phyloP scores from a whole-genome alignment of 495 filamentous ascomycete genomes.

The Glutinoglossum americanum region DNA sequence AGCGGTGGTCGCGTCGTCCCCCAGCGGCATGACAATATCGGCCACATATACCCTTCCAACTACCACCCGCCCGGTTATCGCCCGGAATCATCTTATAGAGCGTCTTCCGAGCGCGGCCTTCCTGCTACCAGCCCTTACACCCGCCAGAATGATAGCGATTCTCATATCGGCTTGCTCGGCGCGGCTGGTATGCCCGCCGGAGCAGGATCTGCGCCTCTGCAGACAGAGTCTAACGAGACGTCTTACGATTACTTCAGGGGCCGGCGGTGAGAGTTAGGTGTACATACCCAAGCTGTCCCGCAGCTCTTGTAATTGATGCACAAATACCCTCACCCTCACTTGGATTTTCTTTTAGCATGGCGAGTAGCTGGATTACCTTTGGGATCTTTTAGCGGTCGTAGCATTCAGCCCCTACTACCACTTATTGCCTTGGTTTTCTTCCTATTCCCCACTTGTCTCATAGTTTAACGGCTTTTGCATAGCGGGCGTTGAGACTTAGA shows the following conservation, averaged over 20 bases:
- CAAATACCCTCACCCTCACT: neutral
- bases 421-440: neutral
- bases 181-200: neutral
- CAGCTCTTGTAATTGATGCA: neutral
- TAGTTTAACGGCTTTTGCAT: neutral
- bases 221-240: conserved; percentile 9
- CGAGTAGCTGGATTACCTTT: neutral
- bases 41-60: neutral
- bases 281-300: neutral
- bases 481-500: neutral
- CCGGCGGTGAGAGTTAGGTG: conserved; percentile 1
- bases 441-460: neutral
- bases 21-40: neutral
- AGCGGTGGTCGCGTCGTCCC: neutral
- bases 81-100: conserved; percentile 14
- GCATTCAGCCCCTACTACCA: neutral
- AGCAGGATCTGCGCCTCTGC: neutral
- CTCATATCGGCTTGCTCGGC: neutral
- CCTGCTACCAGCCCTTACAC: conserved; percentile 15
- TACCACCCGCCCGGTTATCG: conserved; percentile 2
- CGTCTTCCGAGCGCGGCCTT: conserved; percentile 13
- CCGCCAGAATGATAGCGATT: conserved; percentile 24
- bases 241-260: conserved; percentile 24
- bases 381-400: neutral
- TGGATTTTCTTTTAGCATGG: neutral